These are phyloP conservation scores for Exophiala alcalophila DNA, from an alignment of 2,329 filamentous ascomycete species.

Conservation along the genomic window DNA sequence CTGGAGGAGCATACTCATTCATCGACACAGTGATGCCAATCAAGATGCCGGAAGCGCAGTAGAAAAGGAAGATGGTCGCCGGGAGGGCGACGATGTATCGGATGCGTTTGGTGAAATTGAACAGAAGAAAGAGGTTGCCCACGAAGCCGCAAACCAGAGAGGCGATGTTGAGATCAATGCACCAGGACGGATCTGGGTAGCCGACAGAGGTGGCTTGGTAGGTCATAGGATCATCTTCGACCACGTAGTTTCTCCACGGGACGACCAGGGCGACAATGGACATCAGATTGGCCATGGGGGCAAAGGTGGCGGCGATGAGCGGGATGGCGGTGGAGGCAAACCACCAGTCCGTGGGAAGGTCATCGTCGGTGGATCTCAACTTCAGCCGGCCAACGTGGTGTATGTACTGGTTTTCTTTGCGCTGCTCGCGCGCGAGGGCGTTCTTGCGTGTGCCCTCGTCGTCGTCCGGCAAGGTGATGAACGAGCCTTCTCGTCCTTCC, in stretches of 20 bases:
- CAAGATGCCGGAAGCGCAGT: slow-evolving; percentile 59
- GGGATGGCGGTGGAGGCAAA: slow-evolving; percentile 58
- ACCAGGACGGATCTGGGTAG: slow-evolving; percentile 69
- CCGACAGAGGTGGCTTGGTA: slow-evolving; percentile 52
- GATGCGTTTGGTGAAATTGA: slow-evolving; percentile 80
- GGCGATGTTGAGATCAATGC: slow-evolving; percentile 70
- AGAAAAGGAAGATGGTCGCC: slow-evolving; percentile 79
- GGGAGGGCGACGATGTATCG: slow-evolving; percentile 80
- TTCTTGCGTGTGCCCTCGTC: slow-evolving; percentile 13
- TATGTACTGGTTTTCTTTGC: slow-evolving; percentile 7
- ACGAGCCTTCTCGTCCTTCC: slow-evolving; percentile 7
- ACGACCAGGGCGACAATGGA: slow-evolving; percentile 82
- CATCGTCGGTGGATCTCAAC: slow-evolving; percentile 42
- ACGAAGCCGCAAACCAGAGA: slow-evolving; percentile 73
- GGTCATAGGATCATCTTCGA: slow-evolving; percentile 42
- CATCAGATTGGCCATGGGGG: slow-evolving; percentile 82
- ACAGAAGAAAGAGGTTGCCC: slow-evolving; percentile 76
- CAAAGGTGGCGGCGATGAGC: slow-evolving; percentile 77
- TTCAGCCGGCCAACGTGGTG: slow-evolving; percentile 31
- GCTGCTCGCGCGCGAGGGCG: slow-evolving; percentile 7
- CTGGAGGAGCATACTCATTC: slow-evolving; percentile 56
- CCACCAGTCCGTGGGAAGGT: slow-evolving; percentile 48
- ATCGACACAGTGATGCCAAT: slow-evolving; percentile 66
- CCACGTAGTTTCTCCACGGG: slow-evolving; percentile 63
- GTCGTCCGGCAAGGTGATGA: slow-evolving; percentile 10